Percentiles rank a stretch among this genome's conserved stretches.
These are phyloP conservation scores for Ogataea paraovalis DNA, from an alignment of 805 yeast genomes.

Conservation along the genomic window DNA sequence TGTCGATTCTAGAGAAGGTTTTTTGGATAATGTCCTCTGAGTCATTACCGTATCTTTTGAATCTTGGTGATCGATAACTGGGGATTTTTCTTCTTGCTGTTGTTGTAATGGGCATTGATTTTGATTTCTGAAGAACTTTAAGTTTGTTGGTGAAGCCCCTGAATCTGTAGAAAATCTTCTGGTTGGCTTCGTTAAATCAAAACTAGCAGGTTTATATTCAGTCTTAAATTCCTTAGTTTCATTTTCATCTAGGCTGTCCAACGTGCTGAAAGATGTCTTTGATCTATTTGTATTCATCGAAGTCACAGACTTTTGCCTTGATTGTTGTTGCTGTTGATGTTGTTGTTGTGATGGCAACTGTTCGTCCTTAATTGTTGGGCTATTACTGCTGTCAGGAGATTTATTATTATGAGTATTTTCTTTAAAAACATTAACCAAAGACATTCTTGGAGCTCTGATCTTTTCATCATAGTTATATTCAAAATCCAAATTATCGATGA, in stretches of 20 bases:
- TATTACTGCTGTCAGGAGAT: background rate
- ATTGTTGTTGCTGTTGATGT: background rate
- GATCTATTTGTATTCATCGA: slow-evolving; percentile 5
- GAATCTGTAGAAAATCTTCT: slow-evolving; percentile 30
- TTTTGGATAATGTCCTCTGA: background rate
- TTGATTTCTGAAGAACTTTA: slow-evolving; percentile 2
- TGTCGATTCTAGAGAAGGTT: background rate
- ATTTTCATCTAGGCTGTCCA: slow-evolving; percentile 19
- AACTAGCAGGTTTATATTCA: slow-evolving; percentile 42
- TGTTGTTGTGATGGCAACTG: background rate
- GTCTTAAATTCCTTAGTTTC: slow-evolving; percentile 1
- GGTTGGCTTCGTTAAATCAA: slow-evolving; percentile 40
- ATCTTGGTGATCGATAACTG: background rate
- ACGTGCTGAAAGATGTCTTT: slow-evolving; percentile 12
- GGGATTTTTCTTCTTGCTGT: background rate
- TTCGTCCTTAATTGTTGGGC: background rate
- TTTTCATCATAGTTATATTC: slow-evolving; percentile 48
- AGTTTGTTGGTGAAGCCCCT: slow-evolving; percentile 7
- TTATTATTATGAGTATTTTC: slow-evolving; percentile 5
- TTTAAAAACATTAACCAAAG: slow-evolving; percentile 26
- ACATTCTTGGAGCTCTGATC: slow-evolving; percentile 53
- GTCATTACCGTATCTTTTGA: background rate
- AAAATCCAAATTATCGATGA: slow-evolving; percentile 24
- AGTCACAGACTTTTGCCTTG: slow-evolving; percentile 9
- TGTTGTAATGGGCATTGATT: slow-evolving; percentile 1